These are phyloP conservation scores for Neopestalotiopsis rosae DNA, from an alignment of 2,329 filamentous ascomycete species.

Conservation along the genomic window DNA sequence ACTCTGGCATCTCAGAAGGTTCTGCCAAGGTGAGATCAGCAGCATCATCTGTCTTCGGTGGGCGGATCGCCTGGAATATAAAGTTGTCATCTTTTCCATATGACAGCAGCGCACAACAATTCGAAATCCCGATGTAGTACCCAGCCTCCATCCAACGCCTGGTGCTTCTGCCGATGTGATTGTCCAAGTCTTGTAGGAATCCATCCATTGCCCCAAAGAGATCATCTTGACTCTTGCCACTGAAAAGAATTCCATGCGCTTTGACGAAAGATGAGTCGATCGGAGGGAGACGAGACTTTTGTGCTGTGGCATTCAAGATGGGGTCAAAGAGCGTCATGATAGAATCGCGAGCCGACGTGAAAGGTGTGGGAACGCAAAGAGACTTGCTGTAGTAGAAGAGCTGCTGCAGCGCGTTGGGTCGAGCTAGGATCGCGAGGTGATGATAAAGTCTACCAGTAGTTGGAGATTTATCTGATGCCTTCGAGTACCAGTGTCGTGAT, in stretches of 20 bases:
- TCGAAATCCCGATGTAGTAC: constrained; percentile 59
- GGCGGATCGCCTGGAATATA: constrained; percentile 47
- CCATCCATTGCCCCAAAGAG: constrained; percentile 50
- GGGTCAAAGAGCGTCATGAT: constrained; percentile 74
- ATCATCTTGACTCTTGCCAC: constrained; percentile 49
- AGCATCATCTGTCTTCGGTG: constrained; percentile 34
- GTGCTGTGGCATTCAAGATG: constrained; percentile 43
- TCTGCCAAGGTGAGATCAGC: constrained; percentile 27
- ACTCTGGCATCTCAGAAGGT: constrained; percentile 23
- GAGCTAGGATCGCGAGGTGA: constrained; percentile 80
- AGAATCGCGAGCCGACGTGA: constrained; percentile 70
- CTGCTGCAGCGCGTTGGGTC: constrained; percentile 73
- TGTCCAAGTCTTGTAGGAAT: constrained; percentile 60
- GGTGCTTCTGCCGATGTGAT: constrained; percentile 57
- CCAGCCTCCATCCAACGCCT: constrained; percentile 59
- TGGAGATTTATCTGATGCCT: constrained; percentile 78
- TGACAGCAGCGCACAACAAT: constrained; percentile 56
- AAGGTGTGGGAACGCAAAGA: constrained; percentile 71
- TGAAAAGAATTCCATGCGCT: constrained; percentile 69
- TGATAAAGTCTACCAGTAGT: constrained; percentile 83
- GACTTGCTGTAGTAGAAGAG: constrained; percentile 76
- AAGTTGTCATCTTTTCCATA: constrained; percentile 57
- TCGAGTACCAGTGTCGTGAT: constrained; percentile 82
- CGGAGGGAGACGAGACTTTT: constrained; percentile 42
- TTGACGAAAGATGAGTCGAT: constrained; percentile 68